phyloP scores from a whole-genome alignment of 306 rosid genomes.

The Quercus parvula region DNA sequence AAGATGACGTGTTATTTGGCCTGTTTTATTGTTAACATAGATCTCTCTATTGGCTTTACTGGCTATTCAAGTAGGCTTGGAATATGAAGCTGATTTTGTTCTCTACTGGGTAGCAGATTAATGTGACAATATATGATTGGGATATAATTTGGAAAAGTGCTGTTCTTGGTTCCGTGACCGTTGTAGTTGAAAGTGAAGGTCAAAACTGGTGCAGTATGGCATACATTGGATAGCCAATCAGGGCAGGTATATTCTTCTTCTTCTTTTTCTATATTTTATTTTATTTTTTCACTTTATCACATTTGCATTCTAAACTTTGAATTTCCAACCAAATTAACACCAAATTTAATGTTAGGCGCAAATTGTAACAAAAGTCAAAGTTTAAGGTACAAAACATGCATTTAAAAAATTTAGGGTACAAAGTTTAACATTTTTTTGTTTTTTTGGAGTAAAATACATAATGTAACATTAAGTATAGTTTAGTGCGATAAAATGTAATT shows the following conservation, averaged over 20 bases:
- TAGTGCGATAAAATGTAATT: too few species aligned
- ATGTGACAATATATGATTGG: constrained; percentile 93
- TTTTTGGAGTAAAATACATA: too few species aligned
- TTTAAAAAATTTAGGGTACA: too few species aligned
- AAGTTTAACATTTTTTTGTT: too few species aligned
- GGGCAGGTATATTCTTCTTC: constrained; percentile 64
- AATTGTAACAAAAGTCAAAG: too few species aligned
- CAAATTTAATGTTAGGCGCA: too few species aligned
- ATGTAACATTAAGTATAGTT: too few species aligned
- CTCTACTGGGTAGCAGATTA: constrained; percentile 63
- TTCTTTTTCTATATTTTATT: neutral
- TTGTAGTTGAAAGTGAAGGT: constrained; percentile 82
- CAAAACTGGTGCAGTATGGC: constrained; percentile 91
- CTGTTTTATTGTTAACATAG: constrained; percentile 2
- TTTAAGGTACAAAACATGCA: too few species aligned
- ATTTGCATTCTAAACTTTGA: too few species aligned
- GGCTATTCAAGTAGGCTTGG: constrained; percentile 37
- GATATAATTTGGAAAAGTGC: constrained; percentile 98
- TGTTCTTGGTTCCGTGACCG: constrained; percentile 92
- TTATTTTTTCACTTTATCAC: too few species aligned
- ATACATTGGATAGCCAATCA: constrained; percentile 74
- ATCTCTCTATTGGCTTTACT: constrained; percentile 27
- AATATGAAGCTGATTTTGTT: constrained; percentile 47
- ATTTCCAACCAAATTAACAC: too few species aligned
- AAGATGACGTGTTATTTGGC: neutral